Evolutionary conservation across 108 stramenopile species (phyloP), one percentile per base, ranked within the genome.

Genomic region (Conticribra guillardii): DNA sequence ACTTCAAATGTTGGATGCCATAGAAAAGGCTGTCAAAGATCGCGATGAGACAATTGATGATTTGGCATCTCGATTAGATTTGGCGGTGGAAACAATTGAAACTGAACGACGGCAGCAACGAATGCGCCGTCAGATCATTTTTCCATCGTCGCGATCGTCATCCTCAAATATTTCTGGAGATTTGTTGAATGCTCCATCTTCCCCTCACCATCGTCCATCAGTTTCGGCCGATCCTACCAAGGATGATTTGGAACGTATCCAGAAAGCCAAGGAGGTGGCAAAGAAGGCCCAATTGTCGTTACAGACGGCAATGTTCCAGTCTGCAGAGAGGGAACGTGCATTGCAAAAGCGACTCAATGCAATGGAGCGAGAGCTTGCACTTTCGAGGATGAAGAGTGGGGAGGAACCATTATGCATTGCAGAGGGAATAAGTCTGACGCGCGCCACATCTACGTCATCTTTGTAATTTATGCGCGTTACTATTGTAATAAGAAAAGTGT

Each of bases 301-400:
- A 11, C 44, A 77, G 24, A 41, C 63, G 2, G 48, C 56, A n/a
- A 77, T 77, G 76, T 41, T 19, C 17, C 68, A 77, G 33, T 64
- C 62, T 15, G 62, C 76, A 18, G n/a, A 16, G n/a, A 64, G 68
- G 59, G 68, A 69, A 68, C 59, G 69, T 48, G 81, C 75, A 11
- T 70, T 89, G 56, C 77, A 83, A 61, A 84, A 84, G 30, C 79
- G 87, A 11, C 54, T 89, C 23, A 73, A 81, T 9, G 76, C 76
- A 8, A 64, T 89, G 60, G 91, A 92, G 69, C 74, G 67, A 58
- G 85, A 88, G 56, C 83, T 92, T 76, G 71, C 67, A 50, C 37
- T 5, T 41, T 5, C 8, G 11, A 11, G 37, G 37, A 41, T 41
- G 8, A 41, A 51, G n/a, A 51, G 21, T 4, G 4, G 21, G 4